Percentiles rank a stretch among this genome's conserved stretches.
phyloP scores from a whole-genome alignment of 352 stramenopile species.

The Pythium vanterpoolii region DNA sequence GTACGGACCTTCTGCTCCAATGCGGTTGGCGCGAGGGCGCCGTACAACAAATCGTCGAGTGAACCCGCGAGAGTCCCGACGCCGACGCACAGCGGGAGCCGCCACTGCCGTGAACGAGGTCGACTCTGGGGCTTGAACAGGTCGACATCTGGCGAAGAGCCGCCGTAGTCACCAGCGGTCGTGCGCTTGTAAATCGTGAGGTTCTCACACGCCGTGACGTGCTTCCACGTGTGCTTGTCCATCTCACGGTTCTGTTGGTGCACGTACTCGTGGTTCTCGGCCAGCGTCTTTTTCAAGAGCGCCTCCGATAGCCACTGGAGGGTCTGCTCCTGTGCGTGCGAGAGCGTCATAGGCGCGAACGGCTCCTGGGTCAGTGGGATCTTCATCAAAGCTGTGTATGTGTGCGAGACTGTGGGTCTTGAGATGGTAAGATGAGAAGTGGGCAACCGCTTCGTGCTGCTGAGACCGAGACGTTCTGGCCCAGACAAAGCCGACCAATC shows the following conservation, averaged over 20 bases:
- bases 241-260: background rate
- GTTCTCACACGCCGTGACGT: conserved; percentile 29
- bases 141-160: conserved; percentile 17
- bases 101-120: conserved; percentile 29
- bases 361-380: conserved; percentile 43
- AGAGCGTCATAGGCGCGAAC: conserved; percentile 44
- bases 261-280: conserved; percentile 12
- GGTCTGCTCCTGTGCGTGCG: background rate
- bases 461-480: too few relatives aligned
- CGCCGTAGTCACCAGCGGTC: background rate
- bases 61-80: conserved; percentile 34
- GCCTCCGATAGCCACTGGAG: conserved; percentile 13
- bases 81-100: conserved; percentile 26
- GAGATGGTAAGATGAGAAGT: too few relatives aligned
- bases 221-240: conserved; percentile 11
- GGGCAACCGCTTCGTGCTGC: too few relatives aligned
- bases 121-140: conserved; percentile 11
- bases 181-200: conserved; percentile 32
- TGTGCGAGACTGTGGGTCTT: background rate
- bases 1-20: conserved; percentile 41
- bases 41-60: conserved; percentile 53
- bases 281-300: conserved; percentile 13
- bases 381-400: conserved; percentile 36
- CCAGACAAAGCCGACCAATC: too few relatives aligned
- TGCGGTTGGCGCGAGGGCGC: conserved; percentile 35